Percentiles rank a stretch among this genome's conserved stretches.
Conservation (phyloP, 1,139 yeast species). For the Candida mesenterica region DNA sequence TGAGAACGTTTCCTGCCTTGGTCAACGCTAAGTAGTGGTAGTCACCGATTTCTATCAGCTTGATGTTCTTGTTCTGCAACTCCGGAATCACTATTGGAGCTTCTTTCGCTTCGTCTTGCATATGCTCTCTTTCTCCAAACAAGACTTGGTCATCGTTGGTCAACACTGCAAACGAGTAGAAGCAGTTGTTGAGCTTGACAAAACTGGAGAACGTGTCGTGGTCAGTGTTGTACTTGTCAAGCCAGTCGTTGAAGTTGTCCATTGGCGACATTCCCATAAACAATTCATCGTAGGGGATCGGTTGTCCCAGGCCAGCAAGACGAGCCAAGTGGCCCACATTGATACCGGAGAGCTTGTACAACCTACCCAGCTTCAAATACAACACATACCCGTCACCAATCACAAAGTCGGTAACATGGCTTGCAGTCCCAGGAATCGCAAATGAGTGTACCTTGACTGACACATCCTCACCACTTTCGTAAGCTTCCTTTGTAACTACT, state of each 20-base stretch:
- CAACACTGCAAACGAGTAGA: constrained; percentile 50
- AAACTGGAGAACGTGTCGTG: constrained; percentile 26
- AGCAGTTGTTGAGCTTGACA: constrained; percentile 50
- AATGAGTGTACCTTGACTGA: constrained; percentile 36
- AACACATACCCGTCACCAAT: constrained; percentile 53
- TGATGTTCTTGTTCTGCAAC: constrained; percentile 52
- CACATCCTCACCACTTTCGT: constrained; percentile 16
- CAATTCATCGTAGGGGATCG: constrained; percentile 10
- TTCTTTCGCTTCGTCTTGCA: constrained; percentile 12
- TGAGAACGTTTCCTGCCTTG: constrained; percentile 54
- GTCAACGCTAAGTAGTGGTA: constrained; percentile 68
- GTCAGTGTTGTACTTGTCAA: constrained; percentile 17
- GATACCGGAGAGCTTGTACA: constrained; percentile 34
- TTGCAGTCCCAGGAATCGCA: constrained; percentile 39
- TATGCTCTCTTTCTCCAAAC: constrained; percentile 33
- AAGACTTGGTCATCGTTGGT: constrained; percentile 50
- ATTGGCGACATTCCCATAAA: constrained; percentile 13
- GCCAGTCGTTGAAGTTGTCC: constrained; percentile 31
- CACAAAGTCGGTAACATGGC: constrained; percentile 53
- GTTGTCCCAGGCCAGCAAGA: not conserved
- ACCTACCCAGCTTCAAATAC: constrained; percentile 43
- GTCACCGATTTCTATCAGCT: constrained; percentile 68
- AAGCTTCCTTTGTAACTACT: constrained; percentile 24
- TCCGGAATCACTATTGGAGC: constrained; percentile 29
- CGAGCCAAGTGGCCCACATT: constrained; percentile 6